Conservation (phyloP, 306 rosid genomes). For the Cicer judaicum region DNA sequence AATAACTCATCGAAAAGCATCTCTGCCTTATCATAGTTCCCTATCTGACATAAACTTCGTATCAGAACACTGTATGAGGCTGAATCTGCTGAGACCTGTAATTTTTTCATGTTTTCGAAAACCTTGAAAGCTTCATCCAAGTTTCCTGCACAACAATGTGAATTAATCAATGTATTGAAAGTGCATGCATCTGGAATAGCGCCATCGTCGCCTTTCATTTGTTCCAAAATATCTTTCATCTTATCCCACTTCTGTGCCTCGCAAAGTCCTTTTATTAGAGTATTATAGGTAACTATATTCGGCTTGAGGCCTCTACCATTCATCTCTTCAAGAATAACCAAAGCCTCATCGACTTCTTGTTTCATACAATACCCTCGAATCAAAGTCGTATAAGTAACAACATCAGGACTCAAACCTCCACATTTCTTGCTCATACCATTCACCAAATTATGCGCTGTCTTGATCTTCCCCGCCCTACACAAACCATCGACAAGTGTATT, state of each 20-base stretch:
- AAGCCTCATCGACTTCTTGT: constrained; percentile 66
- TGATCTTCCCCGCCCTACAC: constrained; percentile 77
- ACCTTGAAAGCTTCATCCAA: constrained; percentile 70
- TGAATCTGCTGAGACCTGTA: constrained; percentile 67
- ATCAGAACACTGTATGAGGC: constrained; percentile 78
- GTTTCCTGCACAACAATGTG: constrained; percentile 67
- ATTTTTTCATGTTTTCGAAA: constrained; percentile 63
- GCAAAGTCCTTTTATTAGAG: constrained; percentile 76
- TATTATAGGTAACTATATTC: constrained; percentile 69
- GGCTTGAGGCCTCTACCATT: constrained; percentile 60
- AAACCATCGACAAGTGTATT: constrained; percentile 88
- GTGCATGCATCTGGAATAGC: constrained; percentile 75
- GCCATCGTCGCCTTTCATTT: constrained; percentile 46
- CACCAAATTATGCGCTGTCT: constrained; percentile 66
- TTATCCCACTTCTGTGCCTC: constrained; percentile 66
- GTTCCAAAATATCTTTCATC: constrained; percentile 64
- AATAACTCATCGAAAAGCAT: constrained; percentile 67
- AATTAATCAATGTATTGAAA: constrained; percentile 71
- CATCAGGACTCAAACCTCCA: constrained; percentile 66
- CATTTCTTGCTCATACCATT: constrained; percentile 73
- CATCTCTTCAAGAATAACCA: constrained; percentile 78
- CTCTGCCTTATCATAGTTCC: constrained; percentile 66
- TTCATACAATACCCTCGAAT: constrained; percentile 78
- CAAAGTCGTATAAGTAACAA: constrained; percentile 83
- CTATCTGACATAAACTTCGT: constrained; percentile 64